Evolutionary conservation across 345 rosid species (phyloP), one percentile per base, ranked within the genome.

Genomic region (Viola odorata): DNA sequence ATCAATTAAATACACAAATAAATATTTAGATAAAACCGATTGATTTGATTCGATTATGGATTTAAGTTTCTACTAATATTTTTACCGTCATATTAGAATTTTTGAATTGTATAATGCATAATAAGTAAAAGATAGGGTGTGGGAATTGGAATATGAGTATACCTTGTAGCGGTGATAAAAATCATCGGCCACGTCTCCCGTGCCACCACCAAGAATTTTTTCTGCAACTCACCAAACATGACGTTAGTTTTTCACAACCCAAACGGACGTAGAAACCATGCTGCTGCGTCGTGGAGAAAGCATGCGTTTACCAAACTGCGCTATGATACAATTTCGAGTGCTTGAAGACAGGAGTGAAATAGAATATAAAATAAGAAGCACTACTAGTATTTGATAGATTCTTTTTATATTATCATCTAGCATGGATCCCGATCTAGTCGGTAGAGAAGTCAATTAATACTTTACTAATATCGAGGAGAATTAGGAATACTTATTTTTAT

Each of bases 81-180:
- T 45, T 45, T n/a, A n/a, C n/a, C n/a, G n/a, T n/a, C n/a, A n/a
- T n/a, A n/a, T n/a, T n/a, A n/a, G n/a, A n/a, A n/a, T n/a, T n/a
- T n/a, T n/a, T n/a, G n/a, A n/a, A n/a, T n/a, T n/a, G n/a, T n/a
- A n/a, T n/a, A n/a, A n/a, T n/a, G n/a, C n/a, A n/a, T n/a, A n/a
- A n/a, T n/a, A n/a, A n/a, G n/a, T 45, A 45, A 11, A 8, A 45
- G 9, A 45, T 5, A 45, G 0, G 12, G 48, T 12, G 14, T 12
- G 49, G 49, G 49, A 45, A 45, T 6, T 0, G 2, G 1, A 23
- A n/a, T n/a, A n/a, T n/a, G n/a, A n/a, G n/a, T n/a, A n/a, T 66
- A 69, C 74, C 64, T 52, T 55, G 16, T 37, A 70, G 6, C 23
- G 53, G 36, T 64, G 64, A 37, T 70, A 64, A n/a, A 70, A 70